phyloP scores from a whole-genome alignment of 352 stramenopile genomes.

The Peronospora belbahrii region DNA sequence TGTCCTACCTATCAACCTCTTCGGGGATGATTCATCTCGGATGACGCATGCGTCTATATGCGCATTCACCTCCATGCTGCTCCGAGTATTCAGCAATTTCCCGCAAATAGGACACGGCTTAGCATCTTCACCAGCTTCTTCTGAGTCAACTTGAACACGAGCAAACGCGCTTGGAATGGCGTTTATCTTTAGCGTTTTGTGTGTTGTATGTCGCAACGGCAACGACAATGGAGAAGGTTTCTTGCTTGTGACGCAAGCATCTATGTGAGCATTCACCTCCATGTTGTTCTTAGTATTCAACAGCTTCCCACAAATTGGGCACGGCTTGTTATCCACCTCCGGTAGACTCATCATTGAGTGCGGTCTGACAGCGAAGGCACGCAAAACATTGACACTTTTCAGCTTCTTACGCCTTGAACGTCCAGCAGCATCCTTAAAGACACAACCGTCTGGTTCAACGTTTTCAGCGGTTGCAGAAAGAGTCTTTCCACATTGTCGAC shows the following conservation, averaged over 20 bases:
- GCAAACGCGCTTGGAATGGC: conserved; percentile 6
- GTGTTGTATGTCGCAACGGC: conserved; percentile 1
- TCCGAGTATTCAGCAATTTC: conserved; percentile 43
- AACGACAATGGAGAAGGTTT: conserved; percentile 3
- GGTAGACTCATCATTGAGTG: not conserved
- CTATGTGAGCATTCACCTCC: conserved; percentile 60
- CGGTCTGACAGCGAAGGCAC: conserved; percentile 2
- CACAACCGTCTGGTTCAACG: not conserved
- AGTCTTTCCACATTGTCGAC: conserved; percentile 26
- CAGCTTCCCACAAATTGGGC: conserved; percentile 44
- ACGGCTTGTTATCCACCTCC: conserved; percentile 24
- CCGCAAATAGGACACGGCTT: conserved; percentile 52
- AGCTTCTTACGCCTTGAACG: conserved; percentile 1
- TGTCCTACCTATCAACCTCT: conserved; percentile 9
- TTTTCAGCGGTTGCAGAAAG: not conserved
- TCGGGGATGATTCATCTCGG: conserved; percentile 2
- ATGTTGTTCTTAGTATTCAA: conserved; percentile 45
- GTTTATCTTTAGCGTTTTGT: conserved; percentile 12
- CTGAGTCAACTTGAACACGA: not conserved
- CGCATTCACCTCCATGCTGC: conserved; percentile 47
- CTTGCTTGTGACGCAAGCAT: conserved; percentile 33
- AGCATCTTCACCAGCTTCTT: conserved; percentile 1
- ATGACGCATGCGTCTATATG: conserved; percentile 51
- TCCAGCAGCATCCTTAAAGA: not conserved
- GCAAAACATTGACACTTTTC: conserved; percentile 2